Conservation (phyloP, 768 basidiomycete genomes). For the Tricholoma saponaceum region DNA sequence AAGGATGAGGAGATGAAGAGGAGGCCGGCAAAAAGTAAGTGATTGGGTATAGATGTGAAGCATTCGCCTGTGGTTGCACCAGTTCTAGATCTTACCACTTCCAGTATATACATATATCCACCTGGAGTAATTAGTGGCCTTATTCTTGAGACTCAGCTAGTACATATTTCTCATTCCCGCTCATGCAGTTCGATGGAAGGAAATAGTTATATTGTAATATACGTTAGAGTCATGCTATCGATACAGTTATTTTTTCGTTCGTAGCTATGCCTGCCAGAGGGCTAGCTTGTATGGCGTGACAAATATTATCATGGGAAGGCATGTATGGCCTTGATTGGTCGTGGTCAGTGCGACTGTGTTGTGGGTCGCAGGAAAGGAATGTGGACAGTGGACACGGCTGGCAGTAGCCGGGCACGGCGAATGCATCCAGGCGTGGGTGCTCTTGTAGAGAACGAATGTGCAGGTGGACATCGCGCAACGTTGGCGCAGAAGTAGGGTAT, state of each 20-base stretch:
- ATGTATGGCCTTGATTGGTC: not conserved
- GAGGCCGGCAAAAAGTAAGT: constrained; percentile 40
- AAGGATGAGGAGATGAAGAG: constrained; percentile 87
- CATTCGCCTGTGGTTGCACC: too few relatives aligned
- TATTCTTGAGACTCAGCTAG: not conserved
- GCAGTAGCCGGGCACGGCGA: not conserved
- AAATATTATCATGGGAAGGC: not conserved
- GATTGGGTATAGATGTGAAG: not conserved
- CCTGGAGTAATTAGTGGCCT: not conserved
- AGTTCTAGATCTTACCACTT: not conserved
- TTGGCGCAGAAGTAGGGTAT: not conserved
- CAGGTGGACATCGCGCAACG: not conserved
- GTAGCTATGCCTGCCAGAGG: constrained; percentile 4
- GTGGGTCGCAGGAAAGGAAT: not conserved
- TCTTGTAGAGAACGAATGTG: not conserved
- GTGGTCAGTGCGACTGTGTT: not conserved
- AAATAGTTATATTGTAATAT: not conserved
- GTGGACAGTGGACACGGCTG: not conserved
- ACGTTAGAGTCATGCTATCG: constrained; percentile 7
- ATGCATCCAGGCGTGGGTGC: not conserved
- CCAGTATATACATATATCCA: not conserved
- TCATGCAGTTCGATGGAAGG: not conserved
- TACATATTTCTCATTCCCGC: not conserved
- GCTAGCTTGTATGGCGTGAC: not conserved
- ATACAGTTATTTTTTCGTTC: constrained; percentile 10